Evolutionary conservation across 768 basidiomycete genomes (phyloP).

Genomic region (Mycena leptocephala): DNA sequence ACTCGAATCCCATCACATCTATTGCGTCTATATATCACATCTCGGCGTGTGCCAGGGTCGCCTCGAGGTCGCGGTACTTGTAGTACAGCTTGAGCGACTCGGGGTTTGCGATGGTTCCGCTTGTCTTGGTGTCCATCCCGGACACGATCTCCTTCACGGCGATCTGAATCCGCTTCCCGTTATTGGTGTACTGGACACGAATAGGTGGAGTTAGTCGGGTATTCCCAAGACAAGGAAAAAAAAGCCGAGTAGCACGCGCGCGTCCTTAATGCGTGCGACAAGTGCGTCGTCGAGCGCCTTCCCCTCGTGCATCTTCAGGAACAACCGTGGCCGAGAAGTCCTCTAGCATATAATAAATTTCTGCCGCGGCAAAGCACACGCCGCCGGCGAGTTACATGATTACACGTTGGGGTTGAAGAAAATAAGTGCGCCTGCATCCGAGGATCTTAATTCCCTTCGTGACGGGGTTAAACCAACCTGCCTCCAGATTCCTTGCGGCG

Average conservation of each 20-base stretch:
- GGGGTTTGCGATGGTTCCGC: slow-evolving; percentile 86
- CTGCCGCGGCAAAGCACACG: slow-evolving; percentile 86
- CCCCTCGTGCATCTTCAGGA: slow-evolving; percentile 76
- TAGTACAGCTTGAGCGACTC: slow-evolving; percentile 77
- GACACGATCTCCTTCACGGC: slow-evolving; percentile 85
- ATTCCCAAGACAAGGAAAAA: slow-evolving; percentile 57
- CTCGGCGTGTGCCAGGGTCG: not conserved
- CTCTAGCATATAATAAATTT: slow-evolving; percentile 82
- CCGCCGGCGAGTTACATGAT: slow-evolving; percentile 77
- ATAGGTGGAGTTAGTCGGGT: not conserved
- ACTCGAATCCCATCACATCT: too few species aligned
- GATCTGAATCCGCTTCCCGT: slow-evolving; percentile 86
- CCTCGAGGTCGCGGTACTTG: slow-evolving; percentile 70
- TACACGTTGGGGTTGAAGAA: not conserved
- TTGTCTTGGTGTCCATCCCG: slow-evolving; percentile 74
- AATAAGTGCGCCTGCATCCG: slow-evolving; percentile 67
- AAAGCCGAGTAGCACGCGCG: slow-evolving; percentile 82
- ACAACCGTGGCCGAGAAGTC: slow-evolving; percentile 71
- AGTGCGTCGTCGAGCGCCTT: slow-evolving; percentile 61
- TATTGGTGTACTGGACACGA: slow-evolving; percentile 75
- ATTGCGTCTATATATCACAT: too few species aligned
- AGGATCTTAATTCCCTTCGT: slow-evolving; percentile 76
- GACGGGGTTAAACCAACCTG: slow-evolving; percentile 81
- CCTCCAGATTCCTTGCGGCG: slow-evolving; percentile 69
- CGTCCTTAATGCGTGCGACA: slow-evolving; percentile 64